These are phyloP conservation scores for Podospora tetraspora DNA, from an alignment of 495 filamentous ascomycete species.

Conservation along the genomic window DNA sequence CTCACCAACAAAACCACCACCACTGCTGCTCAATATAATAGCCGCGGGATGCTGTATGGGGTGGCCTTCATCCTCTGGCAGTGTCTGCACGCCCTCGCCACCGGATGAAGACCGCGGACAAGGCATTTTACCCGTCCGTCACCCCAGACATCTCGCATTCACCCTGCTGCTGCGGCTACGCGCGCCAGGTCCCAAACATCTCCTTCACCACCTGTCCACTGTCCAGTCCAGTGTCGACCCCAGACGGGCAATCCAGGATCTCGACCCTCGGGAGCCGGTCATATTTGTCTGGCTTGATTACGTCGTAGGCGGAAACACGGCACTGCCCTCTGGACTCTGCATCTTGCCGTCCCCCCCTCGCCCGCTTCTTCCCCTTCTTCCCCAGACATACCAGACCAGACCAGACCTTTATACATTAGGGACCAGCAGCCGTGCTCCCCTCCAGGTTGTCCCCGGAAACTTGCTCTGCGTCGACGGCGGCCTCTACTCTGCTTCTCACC, in stretches of 20 bases:
- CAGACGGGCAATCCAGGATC: slow-evolving; percentile 10
- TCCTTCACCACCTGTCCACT: slow-evolving; percentile 12
- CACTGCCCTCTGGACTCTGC: slow-evolving; percentile 13
- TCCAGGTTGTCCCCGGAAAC: slow-evolving; percentile 10
- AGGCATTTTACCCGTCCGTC: slow-evolving; percentile 34
- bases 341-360: slow-evolving; percentile 11
- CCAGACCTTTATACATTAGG: not conserved
- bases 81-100: slow-evolving; percentile 19
- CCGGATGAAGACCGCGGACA: slow-evolving; percentile 27
- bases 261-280: slow-evolving; percentile 2
- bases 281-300: slow-evolving; percentile 11
- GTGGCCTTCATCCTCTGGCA: not conserved
- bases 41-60: slow-evolving; percentile 10
- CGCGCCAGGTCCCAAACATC: slow-evolving; percentile 28
- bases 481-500: slow-evolving; percentile 9
- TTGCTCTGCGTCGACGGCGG: slow-evolving; percentile 12
- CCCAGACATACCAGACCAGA: slow-evolving; percentile 3
- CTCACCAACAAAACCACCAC: not conserved
- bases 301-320: slow-evolving; percentile 16
- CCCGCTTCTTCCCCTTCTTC: slow-evolving; percentile 2
- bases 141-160: slow-evolving; percentile 33
- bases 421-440: slow-evolving; percentile 7
- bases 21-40: slow-evolving; percentile 13
- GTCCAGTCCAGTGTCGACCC: too few species aligned
- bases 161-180: slow-evolving; percentile 34